A percentile compares a stretch with the other conserved stretches of the same genome.
These are phyloP conservation scores for Xylaria scruposa DNA, from an alignment of 495 filamentous ascomycete species.

Conservation along the genomic window DNA sequence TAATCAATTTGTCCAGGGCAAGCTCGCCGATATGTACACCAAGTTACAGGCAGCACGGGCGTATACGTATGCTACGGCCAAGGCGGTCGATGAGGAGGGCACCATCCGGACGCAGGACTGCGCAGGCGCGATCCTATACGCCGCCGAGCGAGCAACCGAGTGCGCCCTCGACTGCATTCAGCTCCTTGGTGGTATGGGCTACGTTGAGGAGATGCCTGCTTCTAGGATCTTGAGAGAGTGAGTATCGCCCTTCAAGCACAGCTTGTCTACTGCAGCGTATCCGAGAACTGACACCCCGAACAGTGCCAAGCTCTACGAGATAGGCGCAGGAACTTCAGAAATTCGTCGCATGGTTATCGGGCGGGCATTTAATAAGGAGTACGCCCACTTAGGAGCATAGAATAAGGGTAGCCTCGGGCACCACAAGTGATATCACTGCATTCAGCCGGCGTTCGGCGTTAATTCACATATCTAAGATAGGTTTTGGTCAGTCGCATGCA, in stretches of 20 bases:
- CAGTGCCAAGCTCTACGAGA: constrained; percentile 82
- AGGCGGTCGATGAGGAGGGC: constrained; percentile 73
- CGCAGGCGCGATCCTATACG: constrained; percentile 92
- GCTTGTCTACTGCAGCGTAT: constrained; percentile 19
- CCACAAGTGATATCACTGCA: constrained; percentile 23
- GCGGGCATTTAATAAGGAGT: constrained; percentile 91
- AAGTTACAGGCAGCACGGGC: constrained; percentile 81
- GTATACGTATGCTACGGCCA: constrained; percentile 82
- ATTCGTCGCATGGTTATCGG: constrained; percentile 94
- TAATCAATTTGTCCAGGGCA: constrained; percentile 92
- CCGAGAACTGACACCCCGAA: constrained; percentile 8
- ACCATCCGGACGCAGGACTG: constrained; percentile 86
- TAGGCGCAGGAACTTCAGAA: constrained; percentile 95
- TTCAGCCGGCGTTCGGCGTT: constrained; percentile 29
- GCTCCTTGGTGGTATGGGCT: constrained; percentile 93
- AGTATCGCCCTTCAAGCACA: constrained; percentile 26
- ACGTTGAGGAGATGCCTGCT: constrained; percentile 92
- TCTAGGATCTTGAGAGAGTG: constrained; percentile 82
- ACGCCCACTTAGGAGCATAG: constrained; percentile 53
- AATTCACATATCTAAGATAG: background rate
- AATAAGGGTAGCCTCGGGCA: constrained; percentile 10
- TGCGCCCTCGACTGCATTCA: constrained; percentile 91
- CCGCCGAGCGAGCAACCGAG: constrained; percentile 91
- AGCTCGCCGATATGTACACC: constrained; percentile 96
- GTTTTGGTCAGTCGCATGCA: constrained; percentile 10